Base-by-base conservation (phyloP, 2,329 filamentous ascomycete genomes). In the Thielaviopsis ethacetica region DNA sequence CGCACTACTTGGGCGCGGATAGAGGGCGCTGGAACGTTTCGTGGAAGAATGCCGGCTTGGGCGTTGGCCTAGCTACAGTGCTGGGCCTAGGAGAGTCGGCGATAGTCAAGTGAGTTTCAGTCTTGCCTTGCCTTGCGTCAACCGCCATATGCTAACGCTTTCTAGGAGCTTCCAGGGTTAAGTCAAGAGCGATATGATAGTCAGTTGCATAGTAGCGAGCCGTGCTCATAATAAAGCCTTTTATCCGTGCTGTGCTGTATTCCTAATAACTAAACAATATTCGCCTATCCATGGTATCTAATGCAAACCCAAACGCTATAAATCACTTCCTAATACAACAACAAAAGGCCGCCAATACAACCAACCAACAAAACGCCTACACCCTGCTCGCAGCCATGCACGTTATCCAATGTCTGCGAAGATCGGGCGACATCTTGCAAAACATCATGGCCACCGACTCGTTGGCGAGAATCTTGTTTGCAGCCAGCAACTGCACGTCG, bases 371-470 rank as follows among this genome's bases (percentile, higher is more conserved):
- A 53, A 54, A 57, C 12, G 38, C 38, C 17, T 44, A 44, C 5
- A n/a, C 38, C 38, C 68, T 58, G 80, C 68, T 58, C 75, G 7
- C 21, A 21, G 38, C 26, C 24, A 58, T 55, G 24, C 53, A 49
- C 19, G 19, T 75, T 1, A 82, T 75, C 79, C 79, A 82, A 64
- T 82, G 78, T 61, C 74, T 71, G 54, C 79, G 71, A 62, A 82
- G 67, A 12, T 67, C 66, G 2, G 71, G 68, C 0, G 78, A 75
- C 77, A 82, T 82, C 69, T 82, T 82, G 70, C 78, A 80, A 63
- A 82, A 83, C 50, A 82, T 74, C 72, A 82, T 77, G 30, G 79
- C 80, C 65, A 80, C 81, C 65, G 76, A 77, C 62, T 81, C 76
- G 63, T 81, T 76, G n/a, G 76, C 74, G 26, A 82, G 70, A 1